Conservation (phyloP, 805 yeast species). For the Clavispora carvajalis region DNA sequence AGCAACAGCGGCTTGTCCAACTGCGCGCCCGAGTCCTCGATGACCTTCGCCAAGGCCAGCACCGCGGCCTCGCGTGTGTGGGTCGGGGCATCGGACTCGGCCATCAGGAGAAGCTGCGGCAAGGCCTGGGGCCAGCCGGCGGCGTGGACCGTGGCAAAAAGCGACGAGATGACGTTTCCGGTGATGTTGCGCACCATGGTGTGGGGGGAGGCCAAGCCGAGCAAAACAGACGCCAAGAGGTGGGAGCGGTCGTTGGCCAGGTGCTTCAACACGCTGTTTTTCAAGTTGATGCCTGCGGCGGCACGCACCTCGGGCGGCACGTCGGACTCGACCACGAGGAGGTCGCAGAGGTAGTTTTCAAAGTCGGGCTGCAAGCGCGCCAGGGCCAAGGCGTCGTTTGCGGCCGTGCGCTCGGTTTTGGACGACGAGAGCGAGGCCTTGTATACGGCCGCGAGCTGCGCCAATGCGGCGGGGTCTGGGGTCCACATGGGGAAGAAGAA, state of each 20-base stretch:
- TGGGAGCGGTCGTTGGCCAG: conserved; percentile 26
- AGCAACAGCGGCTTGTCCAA: conserved; percentile 70
- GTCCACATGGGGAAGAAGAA: conserved; percentile 43
- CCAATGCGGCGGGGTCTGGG: conserved; percentile 57
- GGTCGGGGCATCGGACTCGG: conserved; percentile 11
- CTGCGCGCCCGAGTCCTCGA: conserved; percentile 75
- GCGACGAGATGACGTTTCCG: conserved; percentile 82
- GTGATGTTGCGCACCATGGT: conserved; percentile 78
- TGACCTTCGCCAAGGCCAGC: conserved; percentile 76
- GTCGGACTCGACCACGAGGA: conserved; percentile 51
- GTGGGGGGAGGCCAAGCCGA: conserved; percentile 52
- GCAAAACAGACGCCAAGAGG: conserved; percentile 40
- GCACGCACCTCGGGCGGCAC: conserved; percentile 63
- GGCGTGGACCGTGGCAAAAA: conserved; percentile 66
- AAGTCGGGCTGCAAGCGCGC: conserved; percentile 73
- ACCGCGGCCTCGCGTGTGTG: conserved; percentile 66
- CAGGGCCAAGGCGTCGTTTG: conserved; percentile 66
- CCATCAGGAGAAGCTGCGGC: conserved; percentile 61
- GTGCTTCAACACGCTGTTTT: conserved; percentile 58
- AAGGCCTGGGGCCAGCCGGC: conserved; percentile 69
- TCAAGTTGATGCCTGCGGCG: conserved; percentile 81
- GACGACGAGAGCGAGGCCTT: conserved; percentile 66
- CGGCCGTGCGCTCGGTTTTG: conserved; percentile 50
- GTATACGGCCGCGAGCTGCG: conserved; percentile 62
- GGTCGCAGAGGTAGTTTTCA: conserved; percentile 70